A percentile compares a stretch with the other conserved stretches of the same genome.
phyloP scores from a whole-genome alignment of 108 stramenopile genomes.

The Phaeodactylum tricornutum region DNA sequence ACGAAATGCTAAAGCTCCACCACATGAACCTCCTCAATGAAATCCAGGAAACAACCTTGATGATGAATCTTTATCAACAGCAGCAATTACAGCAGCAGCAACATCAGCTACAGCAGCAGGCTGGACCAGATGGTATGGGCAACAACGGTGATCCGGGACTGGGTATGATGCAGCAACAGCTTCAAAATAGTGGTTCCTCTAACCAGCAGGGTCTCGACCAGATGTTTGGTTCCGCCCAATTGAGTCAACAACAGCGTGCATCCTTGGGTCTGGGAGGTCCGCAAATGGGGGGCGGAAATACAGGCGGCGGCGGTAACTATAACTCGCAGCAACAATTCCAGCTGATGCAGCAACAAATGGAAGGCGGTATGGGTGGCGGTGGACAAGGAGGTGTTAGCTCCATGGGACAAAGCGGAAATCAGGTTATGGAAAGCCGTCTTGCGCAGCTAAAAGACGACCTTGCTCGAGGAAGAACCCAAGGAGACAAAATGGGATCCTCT shows the following conservation, averaged over 20 bases:
- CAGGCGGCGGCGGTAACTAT: no score
- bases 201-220: not conserved
- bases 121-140: not conserved
- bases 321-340: no score
- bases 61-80: slow-evolving; percentile 83
- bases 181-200: not conserved
- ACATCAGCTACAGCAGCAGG: slow-evolving; percentile 41
- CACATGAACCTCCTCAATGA: slow-evolving; percentile 90
- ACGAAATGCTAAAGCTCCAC: slow-evolving; percentile 85
- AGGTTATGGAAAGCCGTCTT: not conserved
- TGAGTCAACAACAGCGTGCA: slow-evolving; percentile 1
- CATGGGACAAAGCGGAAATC: no score
- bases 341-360: no score
- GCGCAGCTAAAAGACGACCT: not conserved
- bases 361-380: no score
- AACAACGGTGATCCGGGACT: slow-evolving; percentile 6
- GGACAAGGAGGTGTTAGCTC: no score
- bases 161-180: slow-evolving; percentile 7
- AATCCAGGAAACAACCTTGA: slow-evolving; percentile 86
- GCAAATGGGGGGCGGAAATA: not conserved
- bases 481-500: no score
- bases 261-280: not conserved
- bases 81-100: slow-evolving; percentile 61
- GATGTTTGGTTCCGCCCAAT: not conserved
- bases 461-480: no score